These are phyloP conservation scores for Claviceps paspali DNA, from an alignment of 2,329 filamentous ascomycete species.

Conservation along the genomic window DNA sequence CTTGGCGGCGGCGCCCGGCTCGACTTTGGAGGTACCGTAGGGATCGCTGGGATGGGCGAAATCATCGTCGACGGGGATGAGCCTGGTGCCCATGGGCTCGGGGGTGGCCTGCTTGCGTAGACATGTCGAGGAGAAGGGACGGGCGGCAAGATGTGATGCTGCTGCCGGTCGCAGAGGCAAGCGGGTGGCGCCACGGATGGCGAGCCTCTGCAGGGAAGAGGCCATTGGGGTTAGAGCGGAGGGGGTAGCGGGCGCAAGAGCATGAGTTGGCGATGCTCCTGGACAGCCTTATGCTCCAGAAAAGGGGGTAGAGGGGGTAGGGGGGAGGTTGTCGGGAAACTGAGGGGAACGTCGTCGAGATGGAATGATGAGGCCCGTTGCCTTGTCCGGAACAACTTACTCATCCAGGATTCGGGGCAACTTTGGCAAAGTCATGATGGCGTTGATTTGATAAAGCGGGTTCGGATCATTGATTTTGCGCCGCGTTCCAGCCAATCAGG, in stretches of 20 bases:
- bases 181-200: constrained; percentile 54
- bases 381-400: constrained; percentile 1
- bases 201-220: constrained; percentile 52
- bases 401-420: constrained; percentile 16
- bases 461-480: constrained; percentile 20
- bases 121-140: constrained; percentile 51
- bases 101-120: constrained; percentile 48
- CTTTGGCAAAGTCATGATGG: constrained; percentile 11
- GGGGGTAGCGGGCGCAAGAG: constrained; percentile 14
- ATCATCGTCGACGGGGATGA: constrained; percentile 49
- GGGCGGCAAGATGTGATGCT: constrained; percentile 23
- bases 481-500: constrained; percentile 13
- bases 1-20: constrained; percentile 28
- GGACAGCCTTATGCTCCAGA: constrained; percentile 21
- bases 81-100: constrained; percentile 35
- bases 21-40: constrained; percentile 29
- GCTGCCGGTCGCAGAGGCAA: constrained; percentile 37
- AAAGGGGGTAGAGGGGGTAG: too few relatives aligned
- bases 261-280: constrained; percentile 16
- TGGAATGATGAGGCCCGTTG: constrained; percentile 2
- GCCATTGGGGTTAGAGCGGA: constrained; percentile 37
- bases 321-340: constrained; percentile 9
- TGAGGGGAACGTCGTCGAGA: too few relatives aligned
- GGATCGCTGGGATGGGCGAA: constrained; percentile 40
- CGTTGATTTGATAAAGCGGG: too few relatives aligned